Evolutionary conservation across 495 filamentous ascomycete species (phyloP).

Genomic region (Xylaria castorea): DNA sequence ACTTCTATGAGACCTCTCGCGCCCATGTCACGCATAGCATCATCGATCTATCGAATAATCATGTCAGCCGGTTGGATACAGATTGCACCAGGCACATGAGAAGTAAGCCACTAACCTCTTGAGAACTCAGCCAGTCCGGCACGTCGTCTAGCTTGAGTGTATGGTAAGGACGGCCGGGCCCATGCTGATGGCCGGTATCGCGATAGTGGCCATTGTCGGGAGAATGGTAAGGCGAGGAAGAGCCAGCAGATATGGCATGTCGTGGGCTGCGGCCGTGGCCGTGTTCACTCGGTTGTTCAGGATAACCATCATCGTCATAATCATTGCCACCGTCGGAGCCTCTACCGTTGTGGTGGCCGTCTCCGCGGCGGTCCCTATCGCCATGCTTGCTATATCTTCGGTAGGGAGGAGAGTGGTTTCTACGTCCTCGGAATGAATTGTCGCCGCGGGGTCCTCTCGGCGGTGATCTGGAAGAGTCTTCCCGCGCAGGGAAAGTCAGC

Average conservation of each 20-base stretch:
- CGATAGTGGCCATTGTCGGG: slow-evolving; percentile 35
- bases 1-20: slow-evolving; percentile 39
- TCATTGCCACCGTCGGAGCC: slow-evolving; percentile 30
- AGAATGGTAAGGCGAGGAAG: slow-evolving; percentile 36
- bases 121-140: slow-evolving; percentile 36
- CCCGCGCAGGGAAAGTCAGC: slow-evolving; percentile 47
- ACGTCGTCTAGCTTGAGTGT: slow-evolving; percentile 41
- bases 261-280: slow-evolving; percentile 30
- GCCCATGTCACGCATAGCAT: slow-evolving; percentile 39
- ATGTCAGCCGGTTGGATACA: slow-evolving; percentile 4
- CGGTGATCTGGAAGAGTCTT: slow-evolving; percentile 45
- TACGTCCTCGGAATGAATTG: slow-evolving; percentile 33
- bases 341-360: slow-evolving; percentile 3
- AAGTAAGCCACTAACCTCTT: slow-evolving; percentile 32
- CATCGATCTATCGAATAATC: slow-evolving; percentile 31
- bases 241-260: slow-evolving; percentile 34
- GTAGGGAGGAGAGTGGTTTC: slow-evolving; percentile 27
- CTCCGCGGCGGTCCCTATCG: slow-evolving; percentile 19
- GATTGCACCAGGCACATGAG: neutral
- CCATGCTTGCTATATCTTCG: slow-evolving; percentile 28
- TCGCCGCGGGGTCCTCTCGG: slow-evolving; percentile 38
- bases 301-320: slow-evolving; percentile 31
- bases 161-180: slow-evolving; percentile 40
- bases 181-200: slow-evolving; percentile 32
- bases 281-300: slow-evolving; percentile 25